Evolutionary conservation across 139 green algal genomes (phyloP), one percentile per base, ranked within the genome.

Genomic region (Tetraselmis chui): DNA sequence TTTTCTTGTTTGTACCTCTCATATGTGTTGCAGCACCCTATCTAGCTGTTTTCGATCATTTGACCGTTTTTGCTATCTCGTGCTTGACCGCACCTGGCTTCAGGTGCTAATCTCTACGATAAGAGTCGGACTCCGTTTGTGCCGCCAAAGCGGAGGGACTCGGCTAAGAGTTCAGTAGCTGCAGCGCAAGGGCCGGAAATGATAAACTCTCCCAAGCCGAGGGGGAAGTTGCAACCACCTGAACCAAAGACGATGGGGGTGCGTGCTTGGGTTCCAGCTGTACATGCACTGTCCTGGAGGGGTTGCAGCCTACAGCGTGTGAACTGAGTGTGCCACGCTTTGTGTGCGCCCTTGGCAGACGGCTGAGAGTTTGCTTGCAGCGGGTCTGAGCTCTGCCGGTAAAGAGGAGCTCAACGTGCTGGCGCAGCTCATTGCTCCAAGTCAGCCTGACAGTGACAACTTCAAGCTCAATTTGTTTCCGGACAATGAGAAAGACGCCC

Each of bases 21-120:
- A n/a, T n/a, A n/a, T n/a, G n/a, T n/a, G n/a, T n/a, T n/a, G n/a
- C n/a, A n/a, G n/a, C n/a, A n/a, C n/a, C n/a, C n/a, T n/a, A n/a
- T n/a, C n/a, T n/a, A n/a, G n/a, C n/a, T n/a, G n/a, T n/a, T n/a
- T n/a, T n/a, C n/a, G n/a, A n/a, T n/a, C n/a, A n/a, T n/a, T n/a
- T n/a, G n/a, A n/a, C n/a, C n/a, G n/a, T n/a, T n/a, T n/a, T n/a
- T n/a, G n/a, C n/a, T n/a, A n/a, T n/a, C n/a, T n/a, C n/a, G n/a
- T n/a, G n/a, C n/a, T n/a, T n/a, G n/a, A n/a, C n/a, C n/a, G 45
- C 18, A 18, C 45, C 45, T 5, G 11, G 79, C 83, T 0, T 88
- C 92, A 29, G 90, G 90, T 11, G 83, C 85, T 81, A 94, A 94
- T 85, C 83, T 94, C 76, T 94, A 94, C 84, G 84, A 86, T 79